Conservation (phyloP, 768 basidiomycete genomes). For the Leccinum boreale region DNA sequence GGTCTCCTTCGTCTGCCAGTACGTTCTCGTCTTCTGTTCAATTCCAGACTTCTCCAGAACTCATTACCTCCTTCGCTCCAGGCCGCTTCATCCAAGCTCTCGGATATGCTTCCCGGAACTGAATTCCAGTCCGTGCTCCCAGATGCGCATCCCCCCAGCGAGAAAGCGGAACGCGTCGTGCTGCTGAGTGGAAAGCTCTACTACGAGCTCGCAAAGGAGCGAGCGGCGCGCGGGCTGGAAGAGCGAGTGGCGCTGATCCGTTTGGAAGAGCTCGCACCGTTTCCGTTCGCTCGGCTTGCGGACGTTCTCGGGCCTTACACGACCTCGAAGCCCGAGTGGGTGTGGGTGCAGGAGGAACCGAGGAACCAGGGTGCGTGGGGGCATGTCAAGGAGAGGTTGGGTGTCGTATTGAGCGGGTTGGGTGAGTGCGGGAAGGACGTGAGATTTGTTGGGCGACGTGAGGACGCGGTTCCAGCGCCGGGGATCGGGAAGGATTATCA, state of each 20-base stretch:
- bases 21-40: slow-evolving; percentile 22
- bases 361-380: slow-evolving; percentile 81
- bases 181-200: slow-evolving; percentile 82
- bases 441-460: slow-evolving; percentile 61
- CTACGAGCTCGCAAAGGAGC: slow-evolving; percentile 79
- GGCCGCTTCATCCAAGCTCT: slow-evolving; percentile 70
- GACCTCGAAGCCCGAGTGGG: slow-evolving; percentile 25
- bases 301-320: slow-evolving; percentile 46
- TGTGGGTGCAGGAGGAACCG: slow-evolving; percentile 88
- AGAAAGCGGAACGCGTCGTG: slow-evolving; percentile 59
- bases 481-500: slow-evolving; percentile 70
- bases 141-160: slow-evolving; percentile 38
- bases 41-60: neutral
- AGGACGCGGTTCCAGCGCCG: slow-evolving; percentile 73
- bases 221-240: slow-evolving; percentile 45
- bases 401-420: slow-evolving; percentile 43
- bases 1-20: slow-evolving; percentile 76
- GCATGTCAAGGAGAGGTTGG: slow-evolving; percentile 61
- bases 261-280: slow-evolving; percentile 85
- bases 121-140: slow-evolving; percentile 66
- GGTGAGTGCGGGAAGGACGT: slow-evolving; percentile 34
- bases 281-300: slow-evolving; percentile 65
- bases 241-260: slow-evolving; percentile 64
- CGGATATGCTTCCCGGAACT: slow-evolving; percentile 57
- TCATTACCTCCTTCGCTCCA: slow-evolving; percentile 25